Conservation (phyloP, 73 alveolate genomes). For the Tetrahymena borealis region DNA sequence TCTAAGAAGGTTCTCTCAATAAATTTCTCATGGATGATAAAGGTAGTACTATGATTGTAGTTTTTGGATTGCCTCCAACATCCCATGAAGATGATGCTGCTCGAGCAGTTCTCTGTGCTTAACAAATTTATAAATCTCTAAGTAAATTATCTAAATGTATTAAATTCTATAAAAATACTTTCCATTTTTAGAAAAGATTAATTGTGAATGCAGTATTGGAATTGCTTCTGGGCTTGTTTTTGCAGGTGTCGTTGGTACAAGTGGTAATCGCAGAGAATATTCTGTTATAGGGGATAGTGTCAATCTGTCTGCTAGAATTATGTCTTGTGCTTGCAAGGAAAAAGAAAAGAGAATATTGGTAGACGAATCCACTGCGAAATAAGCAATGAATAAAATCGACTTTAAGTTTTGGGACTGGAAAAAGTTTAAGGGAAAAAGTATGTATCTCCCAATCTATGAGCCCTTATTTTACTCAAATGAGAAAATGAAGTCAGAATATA, state of each 20-base stretch:
- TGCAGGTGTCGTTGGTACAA: conserved; percentile 93
- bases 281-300: conserved; percentile 90
- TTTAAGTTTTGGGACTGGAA: not conserved
- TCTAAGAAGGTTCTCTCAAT: conserved; percentile 83
- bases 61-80: conserved; percentile 92
- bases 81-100: conserved; percentile 89
- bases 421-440: conserved; percentile 20
- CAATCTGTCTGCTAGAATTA: conserved; percentile 85
- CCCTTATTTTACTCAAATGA: conserved; percentile 3
- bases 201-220: conserved; percentile 74
- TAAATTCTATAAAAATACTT: too few relatives aligned
- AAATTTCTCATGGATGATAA: conserved; percentile 88
- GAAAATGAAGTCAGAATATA: not conserved
- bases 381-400: conserved; percentile 8
- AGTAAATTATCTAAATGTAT: not conserved
- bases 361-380: conserved; percentile 11
- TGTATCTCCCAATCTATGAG: conserved; percentile 13
- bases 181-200: conserved; percentile 50
- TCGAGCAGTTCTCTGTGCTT: conserved; percentile 80
- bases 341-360: not conserved
- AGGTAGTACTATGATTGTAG: conserved; percentile 71
- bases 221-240: conserved; percentile 82
- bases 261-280: conserved; percentile 85
- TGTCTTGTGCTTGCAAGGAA: conserved; percentile 45
- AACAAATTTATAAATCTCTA: conserved; percentile 48